A percentile compares a stretch with the other conserved stretches of the same genome.
Evolutionary conservation across 2,329 filamentous ascomycete species (phyloP).

Genomic region (Stachybotrys echinatus): DNA sequence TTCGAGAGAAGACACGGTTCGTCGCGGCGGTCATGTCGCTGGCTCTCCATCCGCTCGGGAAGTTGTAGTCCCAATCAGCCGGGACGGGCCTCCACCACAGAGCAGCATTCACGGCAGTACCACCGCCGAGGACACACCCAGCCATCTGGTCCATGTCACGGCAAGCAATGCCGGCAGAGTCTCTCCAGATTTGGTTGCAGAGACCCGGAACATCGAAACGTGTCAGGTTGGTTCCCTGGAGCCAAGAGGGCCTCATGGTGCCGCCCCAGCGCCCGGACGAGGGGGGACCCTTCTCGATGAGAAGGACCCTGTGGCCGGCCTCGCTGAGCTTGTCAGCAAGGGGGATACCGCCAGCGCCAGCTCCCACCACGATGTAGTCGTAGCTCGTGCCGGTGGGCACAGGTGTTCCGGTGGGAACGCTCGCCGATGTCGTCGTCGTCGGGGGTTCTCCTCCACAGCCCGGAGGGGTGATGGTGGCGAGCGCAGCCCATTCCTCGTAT

Average conservation of each 20-base stretch:
- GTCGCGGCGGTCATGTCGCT: conserved; percentile 55
- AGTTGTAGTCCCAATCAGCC: conserved; percentile 66
- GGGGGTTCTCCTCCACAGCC: conserved; percentile 20
- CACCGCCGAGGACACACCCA: conserved; percentile 65
- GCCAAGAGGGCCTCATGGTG: conserved; percentile 56
- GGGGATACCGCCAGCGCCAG: conserved; percentile 55
- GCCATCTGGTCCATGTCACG: conserved; percentile 68
- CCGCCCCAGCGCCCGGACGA: conserved; percentile 63
- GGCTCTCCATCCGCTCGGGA: conserved; percentile 66
- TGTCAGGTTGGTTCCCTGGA: conserved; percentile 55
- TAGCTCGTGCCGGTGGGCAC: conserved; percentile 31
- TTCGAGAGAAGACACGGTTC: conserved; percentile 60
- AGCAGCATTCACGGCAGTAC: conserved; percentile 61
- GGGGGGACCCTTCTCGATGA: conserved; percentile 55
- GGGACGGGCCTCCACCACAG: conserved; percentile 64
- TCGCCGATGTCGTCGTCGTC: conserved; percentile 19
- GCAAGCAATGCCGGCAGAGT: conserved; percentile 60
- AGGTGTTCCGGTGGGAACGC: conserved; percentile 20
- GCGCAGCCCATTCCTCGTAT: conserved; percentile 37
- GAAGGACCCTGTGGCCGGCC: conserved; percentile 58
- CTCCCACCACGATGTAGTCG: conserved; percentile 61
- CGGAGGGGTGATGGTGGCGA: conserved; percentile 34
- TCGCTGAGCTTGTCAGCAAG: conserved; percentile 55
- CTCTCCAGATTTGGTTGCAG: conserved; percentile 64
- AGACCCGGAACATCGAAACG: conserved; percentile 68